Evolutionary conservation across 1,284 basidiomycete species (phyloP), one percentile per base, ranked within the genome.

Genomic region (Trichosporon ovoides): DNA sequence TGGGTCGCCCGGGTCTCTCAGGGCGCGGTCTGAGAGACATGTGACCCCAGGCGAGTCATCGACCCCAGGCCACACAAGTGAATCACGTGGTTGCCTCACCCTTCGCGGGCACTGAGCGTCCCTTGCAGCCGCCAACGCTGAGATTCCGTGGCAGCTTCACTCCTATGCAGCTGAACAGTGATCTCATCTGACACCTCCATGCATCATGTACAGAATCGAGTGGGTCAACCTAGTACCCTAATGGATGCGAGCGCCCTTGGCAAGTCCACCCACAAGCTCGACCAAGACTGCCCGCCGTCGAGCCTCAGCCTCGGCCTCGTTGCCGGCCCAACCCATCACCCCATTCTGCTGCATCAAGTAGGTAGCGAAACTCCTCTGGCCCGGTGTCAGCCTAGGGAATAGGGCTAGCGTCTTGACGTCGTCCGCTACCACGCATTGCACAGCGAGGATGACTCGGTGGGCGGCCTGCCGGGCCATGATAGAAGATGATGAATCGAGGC

Each of bases 301-400:
- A 3, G 40, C 18, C 5, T 22, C 51, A 10, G 28, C 58, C 35
- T 59, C 55, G 0, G 36, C 13, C 16, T 58, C 53, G 22, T 13
- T 7, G 5, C 20, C 18, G 6, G 40, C 35, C 11, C 7, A 18
- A 20, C 60, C 58, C 33, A 65, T 50, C 2, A 68, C 51, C 11
- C 68, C 68, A 56, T 73, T 71, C 53, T 70, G 68, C 37, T 68
- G 66, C 68, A 76, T 72, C 54, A 75, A 63, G 53, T 75, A 74
- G 22, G 69, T 65, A 6, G 62, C 67, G 34, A 77, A 61, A 55
- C 70, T 64, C 51, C 70, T 68, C 51, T 76, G 73, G 18, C 61
- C 64, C 11, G 54, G 35, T 3, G 57, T 58, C 16, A 77, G 60
- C 0, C 53, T 37, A 0, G 69, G 68, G 18, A 77, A 69, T 6